Evolutionary conservation across 495 filamentous ascomycete genomes (phyloP).

Genomic region (Penicillium egyptiacum): DNA sequence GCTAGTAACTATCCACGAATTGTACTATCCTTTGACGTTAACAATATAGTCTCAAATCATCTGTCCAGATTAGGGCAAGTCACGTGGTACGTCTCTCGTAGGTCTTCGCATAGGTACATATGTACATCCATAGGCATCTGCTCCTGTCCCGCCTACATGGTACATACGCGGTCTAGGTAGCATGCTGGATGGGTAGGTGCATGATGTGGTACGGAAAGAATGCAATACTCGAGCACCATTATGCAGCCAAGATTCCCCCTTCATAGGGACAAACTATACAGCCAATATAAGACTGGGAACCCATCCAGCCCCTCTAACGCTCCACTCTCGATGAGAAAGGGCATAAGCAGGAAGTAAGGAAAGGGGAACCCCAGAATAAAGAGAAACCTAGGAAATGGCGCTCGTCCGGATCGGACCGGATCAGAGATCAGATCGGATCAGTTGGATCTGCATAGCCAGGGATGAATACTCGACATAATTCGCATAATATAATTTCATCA

Average conservation of each 20-base stretch:
- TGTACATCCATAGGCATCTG: not conserved
- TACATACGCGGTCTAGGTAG: not conserved
- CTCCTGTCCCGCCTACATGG: not conserved
- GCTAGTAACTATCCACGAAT: not conserved
- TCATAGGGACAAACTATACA: not conserved
- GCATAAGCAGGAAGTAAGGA: not conserved
- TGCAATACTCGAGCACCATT: constrained; percentile 3
- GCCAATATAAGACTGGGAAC: not conserved
- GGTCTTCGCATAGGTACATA: not conserved
- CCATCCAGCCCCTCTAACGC: not conserved
- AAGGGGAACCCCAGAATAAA: not conserved
- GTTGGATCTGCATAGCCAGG: not conserved
- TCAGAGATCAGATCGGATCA: not conserved
- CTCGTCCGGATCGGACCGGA: not conserved
- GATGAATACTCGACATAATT: not conserved
- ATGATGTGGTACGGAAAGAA: constrained; percentile 6
- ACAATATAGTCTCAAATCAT: not conserved
- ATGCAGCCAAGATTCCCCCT: constrained; percentile 13
- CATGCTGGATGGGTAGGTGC: not conserved
- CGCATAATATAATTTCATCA: constrained; percentile 12
- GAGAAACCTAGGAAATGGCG: not conserved
- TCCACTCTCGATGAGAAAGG: not conserved
- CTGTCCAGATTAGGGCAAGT: constrained; percentile 7
- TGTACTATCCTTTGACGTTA: not conserved
- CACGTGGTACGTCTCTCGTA: constrained; percentile 7